These are phyloP conservation scores for Chenopodium album DNA, from an alignment of 148 eudicot species.

Conservation along the genomic window DNA sequence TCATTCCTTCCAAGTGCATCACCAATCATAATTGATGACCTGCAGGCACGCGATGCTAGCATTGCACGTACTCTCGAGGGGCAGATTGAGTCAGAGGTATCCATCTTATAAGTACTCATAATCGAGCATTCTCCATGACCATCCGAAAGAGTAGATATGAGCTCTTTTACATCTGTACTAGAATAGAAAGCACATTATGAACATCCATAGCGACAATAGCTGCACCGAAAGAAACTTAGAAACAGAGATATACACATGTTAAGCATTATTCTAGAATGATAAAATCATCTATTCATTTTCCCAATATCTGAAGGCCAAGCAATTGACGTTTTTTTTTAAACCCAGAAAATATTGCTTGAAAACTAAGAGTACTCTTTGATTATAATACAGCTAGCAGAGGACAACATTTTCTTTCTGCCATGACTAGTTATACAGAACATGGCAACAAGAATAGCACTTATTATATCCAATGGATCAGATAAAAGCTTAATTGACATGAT, in stretches of 20 bases:
- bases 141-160: conserved; percentile 82
- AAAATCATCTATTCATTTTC: conserved; percentile 1
- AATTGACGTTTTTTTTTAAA: not conserved
- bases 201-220: not conserved
- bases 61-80: conserved; percentile 93
- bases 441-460: not conserved
- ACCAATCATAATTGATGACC: conserved; percentile 90
- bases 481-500: not conserved
- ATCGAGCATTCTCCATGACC: conserved; percentile 86
- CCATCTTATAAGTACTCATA: conserved; percentile 67
- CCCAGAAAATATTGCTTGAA: not conserved
- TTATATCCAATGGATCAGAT: not conserved
- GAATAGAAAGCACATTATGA: conserved; percentile 7
- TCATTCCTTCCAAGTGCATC: conserved; percentile 92
- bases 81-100: conserved; percentile 80
- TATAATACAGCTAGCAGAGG: not conserved
- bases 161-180: conserved; percentile 83
- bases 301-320: not conserved
- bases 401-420: not conserved
- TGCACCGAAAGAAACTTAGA: not conserved
- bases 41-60: conserved; percentile 98
- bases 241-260: not conserved
- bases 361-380: not conserved
- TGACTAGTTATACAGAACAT: not conserved
- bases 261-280: not conserved